Evolutionary conservation across 2,329 filamentous ascomycete species (phyloP).

Genomic region (Diaporthe sp.): DNA sequence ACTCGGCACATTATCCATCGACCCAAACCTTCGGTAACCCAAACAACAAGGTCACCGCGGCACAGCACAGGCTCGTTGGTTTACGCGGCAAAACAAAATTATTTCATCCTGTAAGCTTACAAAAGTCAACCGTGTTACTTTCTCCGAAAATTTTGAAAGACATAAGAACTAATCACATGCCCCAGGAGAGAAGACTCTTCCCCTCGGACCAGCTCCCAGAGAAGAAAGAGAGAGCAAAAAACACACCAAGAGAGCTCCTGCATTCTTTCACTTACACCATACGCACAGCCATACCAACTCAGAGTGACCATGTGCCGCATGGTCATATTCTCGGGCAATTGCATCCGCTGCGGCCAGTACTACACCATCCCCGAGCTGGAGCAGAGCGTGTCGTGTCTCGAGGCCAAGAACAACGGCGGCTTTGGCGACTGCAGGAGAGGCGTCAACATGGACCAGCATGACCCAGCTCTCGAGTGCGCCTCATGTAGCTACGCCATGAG

Average conservation of each 20-base stretch:
- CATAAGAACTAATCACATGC: not conserved
- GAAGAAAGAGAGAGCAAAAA: not conserved
- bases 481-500: slow-evolving; percentile 47
- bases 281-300: not conserved
- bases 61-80: not conserved
- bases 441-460: slow-evolving; percentile 56
- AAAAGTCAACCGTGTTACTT: not conserved
- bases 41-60: slow-evolving; percentile 17
- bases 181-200: not conserved
- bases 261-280: not conserved
- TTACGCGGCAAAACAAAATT: not conserved
- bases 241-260: not conserved
- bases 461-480: slow-evolving; percentile 62
- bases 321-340: slow-evolving; percentile 58
- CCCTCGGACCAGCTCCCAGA: not conserved
- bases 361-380: slow-evolving; percentile 59
- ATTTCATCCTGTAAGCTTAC: slow-evolving; percentile 24
- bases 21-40: slow-evolving; percentile 37
- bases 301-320: slow-evolving; percentile 58
- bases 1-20: slow-evolving; percentile 34
- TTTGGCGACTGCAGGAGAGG: slow-evolving; percentile 60
- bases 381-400: slow-evolving; percentile 61
- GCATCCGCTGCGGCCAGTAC: slow-evolving; percentile 55
- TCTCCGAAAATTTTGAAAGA: not conserved
- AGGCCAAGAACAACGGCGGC: slow-evolving; percentile 61